These are phyloP conservation scores for Hymenotorrendiella dingleyae DNA, from an alignment of 2,329 filamentous ascomycete genomes.

Conservation along the genomic window DNA sequence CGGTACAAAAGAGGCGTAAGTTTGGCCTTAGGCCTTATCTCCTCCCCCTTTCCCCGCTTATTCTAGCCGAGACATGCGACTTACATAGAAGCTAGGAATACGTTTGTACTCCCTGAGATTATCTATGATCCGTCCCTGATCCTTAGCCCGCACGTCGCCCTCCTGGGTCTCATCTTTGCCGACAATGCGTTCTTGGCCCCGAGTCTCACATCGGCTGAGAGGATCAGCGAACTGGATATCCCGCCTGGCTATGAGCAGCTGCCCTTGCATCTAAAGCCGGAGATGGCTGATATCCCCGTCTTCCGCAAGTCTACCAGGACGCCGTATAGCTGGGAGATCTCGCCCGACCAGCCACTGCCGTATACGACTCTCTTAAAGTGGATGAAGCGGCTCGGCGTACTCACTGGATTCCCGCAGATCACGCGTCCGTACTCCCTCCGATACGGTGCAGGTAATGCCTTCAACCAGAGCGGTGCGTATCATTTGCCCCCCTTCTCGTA, in stretches of 20 bases:
- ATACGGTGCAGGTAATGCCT: conserved; percentile 19
- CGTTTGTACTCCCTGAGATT: conserved; percentile 31
- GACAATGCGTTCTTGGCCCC: conserved; percentile 22
- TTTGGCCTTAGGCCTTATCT: conserved; percentile 6
- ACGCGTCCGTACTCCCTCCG: conserved; percentile 19
- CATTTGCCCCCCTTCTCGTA: neutral
- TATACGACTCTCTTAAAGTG: conserved; percentile 16
- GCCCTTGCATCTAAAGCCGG: conserved; percentile 14
- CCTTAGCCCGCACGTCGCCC: conserved; percentile 32
- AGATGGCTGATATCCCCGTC: conserved; percentile 20
- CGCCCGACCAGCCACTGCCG: conserved; percentile 10
- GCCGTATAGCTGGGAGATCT: conserved; percentile 17
- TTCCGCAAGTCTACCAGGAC: conserved; percentile 23
- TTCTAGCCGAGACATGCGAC: conserved; percentile 4
- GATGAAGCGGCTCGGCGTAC: conserved; percentile 18
- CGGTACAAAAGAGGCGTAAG: conserved; percentile 18
- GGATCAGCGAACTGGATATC: conserved; percentile 25
- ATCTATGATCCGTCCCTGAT: conserved; percentile 33
- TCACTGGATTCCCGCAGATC: conserved; percentile 15
- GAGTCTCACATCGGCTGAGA: conserved; percentile 20
- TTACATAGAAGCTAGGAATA: conserved; percentile 25
- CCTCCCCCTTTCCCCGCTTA: conserved; percentile 1
- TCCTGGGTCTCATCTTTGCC: conserved; percentile 29
- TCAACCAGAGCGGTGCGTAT: conserved; percentile 20
- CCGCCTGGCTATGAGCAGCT: conserved; percentile 23